Evolutionary conservation across 106 monocot genomes (phyloP).

Genomic region (Allium sativum): DNA sequence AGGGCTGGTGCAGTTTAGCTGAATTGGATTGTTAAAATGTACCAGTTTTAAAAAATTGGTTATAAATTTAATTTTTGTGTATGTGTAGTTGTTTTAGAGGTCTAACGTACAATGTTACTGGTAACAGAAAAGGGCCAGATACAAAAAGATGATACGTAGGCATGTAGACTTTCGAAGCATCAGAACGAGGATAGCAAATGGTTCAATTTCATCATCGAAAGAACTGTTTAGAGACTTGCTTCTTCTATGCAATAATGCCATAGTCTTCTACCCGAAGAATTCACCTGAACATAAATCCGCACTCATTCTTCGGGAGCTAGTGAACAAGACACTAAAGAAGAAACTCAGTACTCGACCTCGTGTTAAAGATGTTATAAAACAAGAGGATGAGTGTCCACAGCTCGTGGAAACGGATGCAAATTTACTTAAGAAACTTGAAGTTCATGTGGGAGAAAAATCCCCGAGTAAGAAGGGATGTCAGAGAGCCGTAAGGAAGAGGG

Average conservation of each 20-base stretch:
- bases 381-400: no score
- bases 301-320: constrained; percentile 20
- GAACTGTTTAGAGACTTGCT: constrained; percentile 47
- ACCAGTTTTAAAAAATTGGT: background rate
- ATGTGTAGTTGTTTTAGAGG: background rate
- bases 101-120: no score
- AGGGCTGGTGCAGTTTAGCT: no score
- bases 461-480: no score
- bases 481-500: no score
- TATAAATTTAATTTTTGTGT: background rate
- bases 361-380: background rate
- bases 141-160: constrained; percentile 51
- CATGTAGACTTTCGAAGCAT: constrained; percentile 42
- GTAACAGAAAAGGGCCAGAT: constrained; percentile 32
- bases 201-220: constrained; percentile 31
- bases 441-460: no score
- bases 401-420: no score
- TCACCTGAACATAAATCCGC: constrained; percentile 35
- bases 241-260: constrained; percentile 42
- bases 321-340: constrained; percentile 8
- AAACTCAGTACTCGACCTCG: background rate
- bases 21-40: no score
- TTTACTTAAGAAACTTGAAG: no score
- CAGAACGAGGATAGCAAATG: constrained; percentile 22
- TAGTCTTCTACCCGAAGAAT: constrained; percentile 36